These are phyloP conservation scores for Raddia distichophylla DNA, from an alignment of 176 grass and related monocot species.

Conservation along the genomic window DNA sequence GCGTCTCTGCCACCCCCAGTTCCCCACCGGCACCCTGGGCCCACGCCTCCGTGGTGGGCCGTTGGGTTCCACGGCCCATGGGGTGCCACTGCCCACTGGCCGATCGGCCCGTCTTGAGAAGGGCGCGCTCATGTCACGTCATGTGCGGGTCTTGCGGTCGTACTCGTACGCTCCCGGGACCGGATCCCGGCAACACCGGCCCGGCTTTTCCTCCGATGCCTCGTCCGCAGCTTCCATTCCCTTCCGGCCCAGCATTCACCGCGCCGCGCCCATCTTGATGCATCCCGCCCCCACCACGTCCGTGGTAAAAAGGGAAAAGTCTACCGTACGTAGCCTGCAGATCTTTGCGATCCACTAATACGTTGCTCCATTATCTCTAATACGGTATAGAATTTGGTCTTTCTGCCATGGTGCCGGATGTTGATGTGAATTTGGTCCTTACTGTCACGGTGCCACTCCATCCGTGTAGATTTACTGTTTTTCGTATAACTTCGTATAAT, in stretches of 20 bases:
- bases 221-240: conserved; percentile 45
- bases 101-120: background rate
- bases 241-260: conserved; percentile 29
- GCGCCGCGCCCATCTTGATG: conserved; percentile 37
- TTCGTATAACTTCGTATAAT: no score
- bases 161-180: conserved; percentile 22
- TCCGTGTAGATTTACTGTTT: no score
- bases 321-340: no score
- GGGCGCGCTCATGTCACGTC: background rate
- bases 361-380: no score
- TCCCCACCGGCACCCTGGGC: conserved; percentile 20
- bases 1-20: conserved; percentile 15
- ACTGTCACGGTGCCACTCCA: no score
- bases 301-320: no score
- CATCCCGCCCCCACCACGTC: background rate
- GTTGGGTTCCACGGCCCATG: background rate
- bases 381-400: no score
- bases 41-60: background rate
- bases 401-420: no score
- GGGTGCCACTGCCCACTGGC: background rate
- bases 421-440: no score
- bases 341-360: no score
- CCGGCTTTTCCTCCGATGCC: conserved; percentile 43
- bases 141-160: conserved; percentile 29
- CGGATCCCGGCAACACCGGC: conserved; percentile 42